Base-by-base conservation (phyloP, 495 filamentous ascomycete genomes). In the Pyrenopolyporus hunteri region DNA sequence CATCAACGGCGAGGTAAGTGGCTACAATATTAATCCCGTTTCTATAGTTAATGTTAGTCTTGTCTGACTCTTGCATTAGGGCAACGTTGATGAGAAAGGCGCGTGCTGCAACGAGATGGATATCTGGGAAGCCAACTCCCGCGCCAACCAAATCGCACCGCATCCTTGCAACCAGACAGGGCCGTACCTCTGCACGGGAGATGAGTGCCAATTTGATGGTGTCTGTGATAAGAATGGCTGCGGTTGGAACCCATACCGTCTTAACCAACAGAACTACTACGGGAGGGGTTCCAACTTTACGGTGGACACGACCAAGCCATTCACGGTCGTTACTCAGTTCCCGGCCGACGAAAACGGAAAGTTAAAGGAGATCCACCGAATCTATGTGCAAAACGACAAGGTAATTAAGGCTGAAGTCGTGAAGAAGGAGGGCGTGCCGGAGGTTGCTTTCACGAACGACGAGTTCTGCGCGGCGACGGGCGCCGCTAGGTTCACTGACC, bases 251-350 rank as follows among this genome's bases (percentile, higher is more conserved):
- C 74, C 81, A 4, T 89, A 85, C 75, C 79, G 77, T 9, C 72
- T 83, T n/a, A 84, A 85, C 29, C 69, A 80, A 39, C 47, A 66
- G 2, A 56, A 64, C 16, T 89, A 83, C 74, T 90, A 87, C 68
- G 76, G 68, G 8, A 36, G 53, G 7, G 84, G 86, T 3, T 73
- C 70, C 2, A 77, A 79, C 37, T 59, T 71, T 22, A 76, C 70
- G 7, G 81, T 91, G 26, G 84, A 91, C 73, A 87, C 87, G 3
- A 77, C 64, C 13, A 73, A 74, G 36, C 75, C 77, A 4, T 85
- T 89, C 64, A 89, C 86, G 1, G 85, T 89, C 32, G 81, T 88
- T 19, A 89, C 87, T 1, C 86, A 87, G 67, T 90, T 89, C 73
- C 59, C 83, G 4, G 83, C 84, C 23, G 74, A 70, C 53, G 78